phyloP scores from a whole-genome alignment of 257 asterid genomes.

The Solanum neorickii region DNA sequence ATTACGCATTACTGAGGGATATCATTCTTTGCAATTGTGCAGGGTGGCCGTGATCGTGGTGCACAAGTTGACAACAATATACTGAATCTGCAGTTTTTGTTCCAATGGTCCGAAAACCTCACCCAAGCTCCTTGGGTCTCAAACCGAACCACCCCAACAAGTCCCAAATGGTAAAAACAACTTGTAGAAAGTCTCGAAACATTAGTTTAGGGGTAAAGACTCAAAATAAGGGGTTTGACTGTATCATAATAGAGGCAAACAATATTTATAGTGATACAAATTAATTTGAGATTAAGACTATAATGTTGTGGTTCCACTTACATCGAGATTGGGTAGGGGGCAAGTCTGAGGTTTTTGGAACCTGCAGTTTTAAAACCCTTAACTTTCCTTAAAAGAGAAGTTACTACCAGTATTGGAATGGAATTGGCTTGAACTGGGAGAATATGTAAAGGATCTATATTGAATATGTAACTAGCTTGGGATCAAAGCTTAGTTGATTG shows the following conservation, averaged over 20 bases:
- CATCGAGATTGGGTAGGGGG: neutral
- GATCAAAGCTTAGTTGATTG: neutral
- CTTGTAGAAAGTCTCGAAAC: neutral
- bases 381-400: neutral
- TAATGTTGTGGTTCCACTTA: neutral
- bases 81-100: neutral
- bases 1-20: neutral
- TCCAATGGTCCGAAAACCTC: neutral
- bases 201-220: neutral
- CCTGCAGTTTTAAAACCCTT: neutral
- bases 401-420: neutral
- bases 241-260: neutral
- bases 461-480: neutral
- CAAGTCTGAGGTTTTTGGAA: neutral
- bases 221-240: neutral
- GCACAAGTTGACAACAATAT: neutral
- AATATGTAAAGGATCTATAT: neutral
- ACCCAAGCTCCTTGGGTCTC: neutral
- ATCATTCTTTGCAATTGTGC: neutral
- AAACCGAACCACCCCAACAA: neutral
- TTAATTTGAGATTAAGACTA: neutral
- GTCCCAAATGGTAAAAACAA: neutral
- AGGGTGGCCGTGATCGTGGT: neutral
- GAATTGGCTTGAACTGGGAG: neutral
- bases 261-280: neutral